These are phyloP conservation scores for Lolium rigidum DNA, from an alignment of 176 grass and related monocot genomes.

Conservation along the genomic window DNA sequence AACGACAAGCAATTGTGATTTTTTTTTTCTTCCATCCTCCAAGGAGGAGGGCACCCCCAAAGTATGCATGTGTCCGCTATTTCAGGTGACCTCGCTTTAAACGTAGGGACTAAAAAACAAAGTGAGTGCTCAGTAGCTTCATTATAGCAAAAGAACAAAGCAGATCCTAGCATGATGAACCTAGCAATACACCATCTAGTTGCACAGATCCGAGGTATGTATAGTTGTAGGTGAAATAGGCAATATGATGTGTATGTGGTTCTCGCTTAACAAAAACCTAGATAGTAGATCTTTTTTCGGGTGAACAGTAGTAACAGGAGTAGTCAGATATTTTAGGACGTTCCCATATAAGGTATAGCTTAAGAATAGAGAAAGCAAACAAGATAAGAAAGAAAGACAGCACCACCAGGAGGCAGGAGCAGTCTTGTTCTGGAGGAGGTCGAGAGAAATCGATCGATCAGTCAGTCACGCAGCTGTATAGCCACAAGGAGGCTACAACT, in stretches of 20 bases:
- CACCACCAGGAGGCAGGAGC: not conserved
- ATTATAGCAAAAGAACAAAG: constrained; percentile 63
- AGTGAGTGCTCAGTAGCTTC: constrained; percentile 49
- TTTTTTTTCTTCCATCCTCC: constrained; percentile 35
- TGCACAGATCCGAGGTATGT: constrained; percentile 32
- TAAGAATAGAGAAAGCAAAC: constrained; percentile 47
- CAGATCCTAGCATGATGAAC: constrained; percentile 45
- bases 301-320: constrained; percentile 25
- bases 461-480: constrained; percentile 45
- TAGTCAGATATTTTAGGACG: constrained; percentile 55
- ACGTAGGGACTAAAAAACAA: constrained; percentile 58
- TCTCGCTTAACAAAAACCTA: constrained; percentile 25
- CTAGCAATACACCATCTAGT: constrained; percentile 35
- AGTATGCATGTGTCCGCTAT: constrained; percentile 52
- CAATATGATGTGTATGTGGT: not conserved
- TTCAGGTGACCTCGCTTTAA: constrained; percentile 58
- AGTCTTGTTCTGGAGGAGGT: constrained; percentile 28
- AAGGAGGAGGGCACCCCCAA: constrained; percentile 45
- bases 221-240: constrained; percentile 5
- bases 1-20: not conserved
- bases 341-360: constrained; percentile 57
- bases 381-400: constrained; percentile 42
- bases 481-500: constrained; percentile 50
- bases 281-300: constrained; percentile 22
- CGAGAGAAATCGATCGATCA: constrained; percentile 37